These are phyloP conservation scores for Diaporthe nobilis DNA, from an alignment of 2,329 filamentous ascomycete genomes.

Conservation along the genomic window DNA sequence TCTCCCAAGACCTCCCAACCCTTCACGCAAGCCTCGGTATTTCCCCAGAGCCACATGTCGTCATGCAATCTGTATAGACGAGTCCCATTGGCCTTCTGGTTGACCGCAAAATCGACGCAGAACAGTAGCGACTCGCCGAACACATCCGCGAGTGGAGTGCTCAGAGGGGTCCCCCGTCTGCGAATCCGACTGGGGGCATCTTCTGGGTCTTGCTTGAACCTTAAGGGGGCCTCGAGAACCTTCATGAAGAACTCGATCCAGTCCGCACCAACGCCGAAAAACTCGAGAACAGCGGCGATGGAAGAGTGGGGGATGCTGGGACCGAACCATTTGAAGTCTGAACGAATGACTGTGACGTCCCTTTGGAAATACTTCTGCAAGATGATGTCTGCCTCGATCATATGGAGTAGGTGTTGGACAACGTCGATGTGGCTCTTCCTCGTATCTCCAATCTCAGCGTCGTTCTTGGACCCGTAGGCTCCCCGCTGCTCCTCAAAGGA, in stretches of 20 bases:
- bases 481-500: conserved; percentile 54
- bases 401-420: conserved; percentile 70
- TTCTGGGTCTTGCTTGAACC: conserved; percentile 64
- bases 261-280: conserved; percentile 64
- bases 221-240: conserved; percentile 67
- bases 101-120: conserved; percentile 73
- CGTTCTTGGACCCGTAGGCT: conserved; percentile 53
- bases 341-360: conserved; percentile 67
- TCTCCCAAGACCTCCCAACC: conserved; percentile 67
- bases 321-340: conserved; percentile 72
- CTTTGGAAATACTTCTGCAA: conserved; percentile 62
- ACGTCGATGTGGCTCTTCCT: conserved; percentile 60
- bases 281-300: conserved; percentile 66
- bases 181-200: conserved; percentile 58
- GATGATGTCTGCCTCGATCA: conserved; percentile 68
- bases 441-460: conserved; percentile 51
- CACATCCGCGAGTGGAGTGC: conserved; percentile 67
- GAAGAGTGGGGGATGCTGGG: conserved; percentile 69
- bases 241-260: conserved; percentile 70
- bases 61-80: conserved; percentile 73
- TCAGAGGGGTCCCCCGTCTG: conserved; percentile 68
- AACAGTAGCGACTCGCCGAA: conserved; percentile 73
- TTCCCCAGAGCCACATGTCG: conserved; percentile 76
- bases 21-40: conserved; percentile 60
- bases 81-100: conserved; percentile 64